Evolutionary conservation across 805 yeast species (phyloP), one percentile per base, ranked within the genome.

Genomic region (Vanderwaltozyma tropicalis): DNA sequence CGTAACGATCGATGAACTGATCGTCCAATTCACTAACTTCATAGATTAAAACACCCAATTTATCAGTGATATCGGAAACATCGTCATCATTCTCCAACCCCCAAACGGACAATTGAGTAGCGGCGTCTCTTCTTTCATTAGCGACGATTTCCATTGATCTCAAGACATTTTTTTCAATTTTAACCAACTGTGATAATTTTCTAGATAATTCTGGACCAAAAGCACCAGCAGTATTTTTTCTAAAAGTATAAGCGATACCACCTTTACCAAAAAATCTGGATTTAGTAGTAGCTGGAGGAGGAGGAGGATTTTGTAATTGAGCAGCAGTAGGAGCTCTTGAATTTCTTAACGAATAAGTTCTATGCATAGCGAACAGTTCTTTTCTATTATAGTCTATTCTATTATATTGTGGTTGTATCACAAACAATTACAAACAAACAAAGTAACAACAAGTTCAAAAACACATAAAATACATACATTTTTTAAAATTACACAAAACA

Each of bases 311-410:
- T 62, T 81, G 88, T 66, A 89, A 66, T 67, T 89, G 96, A 49
- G 95, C 76, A 43, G 97, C 97, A 41, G 98, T 88, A 45, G 98
- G 98, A 28, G 96, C 97, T 66, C 95, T 83, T 40, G 80, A 64
- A 53, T 87, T 79, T 76, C 98, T 87, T 67, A 89, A 73, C 26
- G 98, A 89, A 68, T 92, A 92, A 35, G 98, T 89, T 80, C 96
- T 83, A 74, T 89, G 96, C 98, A 92, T 92, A 2, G 12, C 32
- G 15, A 13, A 3, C 34, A 28, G 25, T 20, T 24, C 14, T 12
- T 32, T 5, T 31, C 13, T 31, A 17, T 31, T 24, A 10, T 24
- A 11, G 5, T 24, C 12, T 24, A 24, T 24, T 24, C 13, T 24
- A 24, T 24, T 24, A 24, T 24, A 24, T 8, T 24, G 8, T 21